Evolutionary conservation across 1,139 yeast species (phyloP).

Genomic region (Geotrichum histeridarum): DNA sequence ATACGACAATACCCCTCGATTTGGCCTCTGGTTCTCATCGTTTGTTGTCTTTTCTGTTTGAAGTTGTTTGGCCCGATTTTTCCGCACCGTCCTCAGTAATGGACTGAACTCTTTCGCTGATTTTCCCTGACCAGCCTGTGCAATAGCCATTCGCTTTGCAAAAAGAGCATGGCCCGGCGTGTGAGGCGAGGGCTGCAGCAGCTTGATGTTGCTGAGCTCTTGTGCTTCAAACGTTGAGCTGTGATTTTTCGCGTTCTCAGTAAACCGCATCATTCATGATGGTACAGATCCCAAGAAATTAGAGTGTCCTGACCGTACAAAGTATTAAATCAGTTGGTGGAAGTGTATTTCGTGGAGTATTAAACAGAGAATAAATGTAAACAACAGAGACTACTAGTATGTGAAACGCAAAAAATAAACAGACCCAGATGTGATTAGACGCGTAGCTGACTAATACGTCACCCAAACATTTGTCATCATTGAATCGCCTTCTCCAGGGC

Average conservation of each 20-base stretch:
- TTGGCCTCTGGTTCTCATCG: constrained; percentile 3
- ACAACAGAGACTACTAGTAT: background rate
- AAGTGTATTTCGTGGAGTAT: background rate
- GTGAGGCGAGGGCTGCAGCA: constrained; percentile 10
- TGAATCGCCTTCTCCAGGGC: constrained; percentile 24
- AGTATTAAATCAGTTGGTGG: background rate
- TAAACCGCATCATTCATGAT: constrained; percentile 3
- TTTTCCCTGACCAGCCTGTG: constrained; percentile 2
- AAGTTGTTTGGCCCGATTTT: constrained; percentile 12
- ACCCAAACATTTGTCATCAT: no score
- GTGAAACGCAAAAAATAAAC: background rate
- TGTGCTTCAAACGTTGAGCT: constrained; percentile 13
- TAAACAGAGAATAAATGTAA: background rate
- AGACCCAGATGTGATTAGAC: background rate
- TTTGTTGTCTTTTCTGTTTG: constrained; percentile 1
- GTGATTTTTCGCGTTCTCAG: constrained; percentile 2
- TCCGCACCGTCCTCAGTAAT: constrained; percentile 23
- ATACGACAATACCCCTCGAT: constrained; percentile 11
- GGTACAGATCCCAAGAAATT: background rate
- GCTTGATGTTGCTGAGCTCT: constrained; percentile 11
- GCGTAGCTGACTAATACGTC: background rate
- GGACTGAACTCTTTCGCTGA: constrained; percentile 24
- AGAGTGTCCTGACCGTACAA: background rate
- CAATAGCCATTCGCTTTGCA: constrained; percentile 3
- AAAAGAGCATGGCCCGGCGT: constrained; percentile 8